phyloP scores from a whole-genome alignment of 805 yeast species.

The Candida corydali region DNA sequence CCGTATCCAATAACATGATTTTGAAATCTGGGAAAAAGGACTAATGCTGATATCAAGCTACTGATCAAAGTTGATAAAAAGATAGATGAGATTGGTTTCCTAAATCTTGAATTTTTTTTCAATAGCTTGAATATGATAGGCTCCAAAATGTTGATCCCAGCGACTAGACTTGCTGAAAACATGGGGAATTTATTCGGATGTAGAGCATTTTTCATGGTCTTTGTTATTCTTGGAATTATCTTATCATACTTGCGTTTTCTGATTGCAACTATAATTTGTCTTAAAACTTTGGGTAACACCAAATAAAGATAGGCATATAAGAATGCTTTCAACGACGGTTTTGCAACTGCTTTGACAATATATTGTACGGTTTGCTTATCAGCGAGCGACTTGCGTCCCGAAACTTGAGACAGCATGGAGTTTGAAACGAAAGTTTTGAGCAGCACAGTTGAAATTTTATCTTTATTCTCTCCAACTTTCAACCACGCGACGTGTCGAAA shows the following conservation, averaged over 20 bases:
- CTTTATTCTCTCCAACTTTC: no score
- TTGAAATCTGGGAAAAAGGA: conserved; percentile 31
- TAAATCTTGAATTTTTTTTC: conserved; percentile 4
- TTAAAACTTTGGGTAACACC: conserved; percentile 26
- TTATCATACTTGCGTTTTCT: conserved; percentile 14
- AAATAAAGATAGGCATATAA: conserved; percentile 31
- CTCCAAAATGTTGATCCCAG: conserved; percentile 27
- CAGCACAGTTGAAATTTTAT: no score
- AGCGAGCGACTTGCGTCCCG: background rate
- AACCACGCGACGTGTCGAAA: no score
- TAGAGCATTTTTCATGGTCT: conserved; percentile 20
- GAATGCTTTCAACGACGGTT: conserved; percentile 30
- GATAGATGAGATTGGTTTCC: conserved; percentile 7
- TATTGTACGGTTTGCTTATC: conserved; percentile 2
- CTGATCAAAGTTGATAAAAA: conserved; percentile 24
- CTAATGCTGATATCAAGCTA: conserved; percentile 23
- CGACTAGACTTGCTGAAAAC: conserved; percentile 29
- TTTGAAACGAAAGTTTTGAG: background rate
- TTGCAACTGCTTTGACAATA: conserved; percentile 12
- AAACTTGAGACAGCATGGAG: conserved; percentile 1
- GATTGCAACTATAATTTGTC: conserved; percentile 11
- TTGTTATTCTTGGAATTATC: conserved; percentile 14
- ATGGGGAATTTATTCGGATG: conserved; percentile 31
- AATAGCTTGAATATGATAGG: conserved; percentile 15
- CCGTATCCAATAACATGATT: conserved; percentile 23